These are phyloP conservation scores for Aureobasidium lini DNA, from an alignment of 2,329 filamentous ascomycete genomes.

Conservation along the genomic window DNA sequence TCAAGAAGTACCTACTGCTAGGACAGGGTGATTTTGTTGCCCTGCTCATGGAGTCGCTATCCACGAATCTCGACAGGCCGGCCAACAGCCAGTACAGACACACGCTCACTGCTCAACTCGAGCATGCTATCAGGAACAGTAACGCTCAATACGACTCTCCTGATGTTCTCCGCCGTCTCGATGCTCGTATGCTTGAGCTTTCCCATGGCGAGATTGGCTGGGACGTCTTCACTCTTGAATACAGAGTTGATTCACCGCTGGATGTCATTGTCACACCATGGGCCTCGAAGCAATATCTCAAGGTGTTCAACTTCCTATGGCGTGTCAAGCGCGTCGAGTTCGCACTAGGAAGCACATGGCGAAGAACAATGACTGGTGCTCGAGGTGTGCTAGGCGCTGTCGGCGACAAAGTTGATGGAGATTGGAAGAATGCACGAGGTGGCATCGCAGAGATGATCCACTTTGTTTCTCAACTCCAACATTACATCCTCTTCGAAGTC, in stretches of 20 bases:
- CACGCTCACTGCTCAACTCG: constrained; percentile 92
- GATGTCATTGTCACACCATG: constrained; percentile 96
- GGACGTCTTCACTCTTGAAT: constrained; percentile 98
- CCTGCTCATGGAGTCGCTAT: constrained; percentile 90
- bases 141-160: constrained; percentile 93
- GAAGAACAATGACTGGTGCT: constrained; percentile 89
- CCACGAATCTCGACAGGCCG: constrained; percentile 84
- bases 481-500: constrained; percentile 97
- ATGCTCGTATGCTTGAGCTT: constrained; percentile 96
- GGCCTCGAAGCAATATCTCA: constrained; percentile 92
- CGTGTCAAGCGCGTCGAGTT: constrained; percentile 97
- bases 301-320: constrained; percentile 99
- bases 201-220: constrained; percentile 96
- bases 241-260: constrained; percentile 93
- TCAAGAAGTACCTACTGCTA: constrained; percentile 91
- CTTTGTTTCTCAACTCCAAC: constrained; percentile 93
- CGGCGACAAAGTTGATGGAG: constrained; percentile 47
- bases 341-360: constrained; percentile 82
- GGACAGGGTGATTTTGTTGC: constrained; percentile 97
- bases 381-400: constrained; percentile 79
- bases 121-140: constrained; percentile 92
- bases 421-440: constrained; percentile 82
- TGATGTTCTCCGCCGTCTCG: constrained; percentile 82
- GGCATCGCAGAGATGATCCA: constrained; percentile 96
- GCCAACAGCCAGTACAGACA: constrained; percentile 97